Percentiles rank a stretch among this genome's conserved stretches.
Evolutionary conservation across 441 rosid species (phyloP).

Genomic region (Gossypium davidsonii): DNA sequence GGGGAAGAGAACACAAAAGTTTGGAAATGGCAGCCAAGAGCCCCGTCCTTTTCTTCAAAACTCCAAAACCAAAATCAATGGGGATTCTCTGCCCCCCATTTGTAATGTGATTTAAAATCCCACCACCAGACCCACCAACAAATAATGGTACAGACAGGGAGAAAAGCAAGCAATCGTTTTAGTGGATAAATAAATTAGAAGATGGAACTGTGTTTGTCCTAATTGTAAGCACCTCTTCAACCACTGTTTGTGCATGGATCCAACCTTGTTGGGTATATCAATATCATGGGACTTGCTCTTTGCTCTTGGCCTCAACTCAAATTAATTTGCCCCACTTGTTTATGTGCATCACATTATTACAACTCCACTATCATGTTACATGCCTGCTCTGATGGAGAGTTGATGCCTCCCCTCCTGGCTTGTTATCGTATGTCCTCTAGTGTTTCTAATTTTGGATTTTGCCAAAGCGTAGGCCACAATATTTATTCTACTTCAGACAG

Average conservation of each 20-base stretch:
- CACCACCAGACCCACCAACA: conserved; percentile 48
- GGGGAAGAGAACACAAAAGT: conserved; percentile 17
- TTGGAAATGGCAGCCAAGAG: conserved; percentile 18
- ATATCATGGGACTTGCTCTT: conserved; percentile 33
- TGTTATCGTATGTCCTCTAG: conserved; percentile 22
- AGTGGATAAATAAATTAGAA: conserved; percentile 34
- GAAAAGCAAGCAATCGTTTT: conserved; percentile 32
- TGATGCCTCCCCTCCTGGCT: conserved; percentile 10
- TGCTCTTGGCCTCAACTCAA: conserved; percentile 25
- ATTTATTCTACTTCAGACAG: neutral
- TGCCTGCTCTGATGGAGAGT: conserved; percentile 46
- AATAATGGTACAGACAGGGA: conserved; percentile 39
- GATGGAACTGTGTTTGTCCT: conserved; percentile 46
- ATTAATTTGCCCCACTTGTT: conserved; percentile 23
- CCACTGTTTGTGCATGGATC: conserved; percentile 29
- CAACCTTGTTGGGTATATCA: conserved; percentile 55
- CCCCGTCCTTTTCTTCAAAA: conserved; percentile 32
- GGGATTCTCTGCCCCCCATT: conserved; percentile 60
- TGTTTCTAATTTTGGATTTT: neutral
- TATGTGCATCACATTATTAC: conserved; percentile 46
- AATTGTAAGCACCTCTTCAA: conserved; percentile 17
- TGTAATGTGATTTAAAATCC: conserved; percentile 26
- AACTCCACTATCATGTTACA: conserved; percentile 62
- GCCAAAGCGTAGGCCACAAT: neutral
- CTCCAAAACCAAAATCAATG: conserved; percentile 46